Percentiles rank a stretch among this genome's conserved stretches.
phyloP scores from a whole-genome alignment of 768 basidiomycete species.

The Trametes cubensis region DNA sequence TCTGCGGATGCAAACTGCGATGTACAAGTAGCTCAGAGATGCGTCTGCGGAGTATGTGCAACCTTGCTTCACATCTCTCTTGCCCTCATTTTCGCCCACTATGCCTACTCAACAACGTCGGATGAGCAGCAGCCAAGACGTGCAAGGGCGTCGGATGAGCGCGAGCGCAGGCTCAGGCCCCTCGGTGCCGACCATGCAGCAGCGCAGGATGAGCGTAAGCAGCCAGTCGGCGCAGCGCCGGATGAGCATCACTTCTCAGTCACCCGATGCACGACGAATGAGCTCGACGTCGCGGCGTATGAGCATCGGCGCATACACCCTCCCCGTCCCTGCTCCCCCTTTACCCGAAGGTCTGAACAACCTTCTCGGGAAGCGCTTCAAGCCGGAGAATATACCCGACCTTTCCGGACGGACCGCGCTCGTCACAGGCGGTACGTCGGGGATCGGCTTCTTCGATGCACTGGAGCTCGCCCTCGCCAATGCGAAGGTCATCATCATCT shows the following conservation, averaged over 20 bases:
- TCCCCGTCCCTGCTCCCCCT: constrained; percentile 4
- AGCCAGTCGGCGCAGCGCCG: constrained; percentile 11
- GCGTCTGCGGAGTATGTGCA: neutral
- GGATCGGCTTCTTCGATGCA: constrained; percentile 36
- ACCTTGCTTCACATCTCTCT: no score
- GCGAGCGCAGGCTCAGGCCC: neutral
- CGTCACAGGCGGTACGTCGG: constrained; percentile 32
- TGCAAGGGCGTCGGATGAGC: constrained; percentile 13
- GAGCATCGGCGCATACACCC: constrained; percentile 16
- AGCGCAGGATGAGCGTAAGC: constrained; percentile 11
- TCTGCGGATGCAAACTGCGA: constrained; percentile 4
- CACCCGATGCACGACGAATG: constrained; percentile 2
- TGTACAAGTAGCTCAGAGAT: constrained; percentile 6
- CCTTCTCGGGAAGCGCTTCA: constrained; percentile 28
- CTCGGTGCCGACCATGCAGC: neutral
- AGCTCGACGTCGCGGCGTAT: constrained; percentile 4
- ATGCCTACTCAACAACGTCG: constrained; percentile 10
- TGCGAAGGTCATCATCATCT: constrained; percentile 34
- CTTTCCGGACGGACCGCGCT: constrained; percentile 31
- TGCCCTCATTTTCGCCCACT: neutral
- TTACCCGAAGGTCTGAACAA: constrained; percentile 4
- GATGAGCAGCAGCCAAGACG: constrained; percentile 1
- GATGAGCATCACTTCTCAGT: constrained; percentile 1
- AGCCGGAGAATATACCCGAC: constrained; percentile 31
- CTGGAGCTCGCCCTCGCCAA: constrained; percentile 31